Evolutionary conservation across 371 early-diverging fungal genomes (phyloP), one percentile per base, ranked within the genome.

Genomic region (Blakeslea trispora): DNA sequence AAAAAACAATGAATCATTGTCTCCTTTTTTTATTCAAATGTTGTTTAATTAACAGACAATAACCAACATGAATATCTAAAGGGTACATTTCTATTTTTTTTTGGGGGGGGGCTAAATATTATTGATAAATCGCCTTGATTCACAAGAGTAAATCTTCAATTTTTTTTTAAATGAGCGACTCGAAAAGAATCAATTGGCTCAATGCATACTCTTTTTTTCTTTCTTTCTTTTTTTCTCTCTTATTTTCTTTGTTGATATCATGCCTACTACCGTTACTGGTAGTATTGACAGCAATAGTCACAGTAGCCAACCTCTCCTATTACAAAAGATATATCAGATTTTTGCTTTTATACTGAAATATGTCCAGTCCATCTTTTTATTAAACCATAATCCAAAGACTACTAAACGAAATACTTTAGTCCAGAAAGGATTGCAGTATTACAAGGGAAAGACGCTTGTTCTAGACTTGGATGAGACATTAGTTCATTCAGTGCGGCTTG

Each of bases 401-500:
- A 10, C 37, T 13, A 37, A 37, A 14, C 9, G 14, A 1, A 37
- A 37, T 11, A 37, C 37, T 37, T 13, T 11, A 37, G 7, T 37
- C 11, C 37, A 37, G 14, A 37, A 37, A 37, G 37, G 37, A 37
- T 14, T 37, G 28, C 66, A 72, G 48, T 78, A 78, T 42, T 78
- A 74, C 43, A 71, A 71, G 48, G 68, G 68, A 48, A 96, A 96
- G 71, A 95, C 93, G 6, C 77, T 99, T 34, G 94, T 97, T 6
- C 75, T 99, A 57, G 99, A 99, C 77, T 78, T 99, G 50, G 99
- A 99, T 63, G 97, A 98, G 72, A 98, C 98, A 0, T 81, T 99
- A 45, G 93, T 99, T 21, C 98, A 97, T 75, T 92, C 96, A 21
- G 72, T 75, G 37, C 63, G 75, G 24, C 58, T 75, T 31, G 75